Evolutionary conservation across 2,329 filamentous ascomycete genomes (phyloP), one percentile per base, ranked within the genome.

Genomic region (Sarocladium oryzae): DNA sequence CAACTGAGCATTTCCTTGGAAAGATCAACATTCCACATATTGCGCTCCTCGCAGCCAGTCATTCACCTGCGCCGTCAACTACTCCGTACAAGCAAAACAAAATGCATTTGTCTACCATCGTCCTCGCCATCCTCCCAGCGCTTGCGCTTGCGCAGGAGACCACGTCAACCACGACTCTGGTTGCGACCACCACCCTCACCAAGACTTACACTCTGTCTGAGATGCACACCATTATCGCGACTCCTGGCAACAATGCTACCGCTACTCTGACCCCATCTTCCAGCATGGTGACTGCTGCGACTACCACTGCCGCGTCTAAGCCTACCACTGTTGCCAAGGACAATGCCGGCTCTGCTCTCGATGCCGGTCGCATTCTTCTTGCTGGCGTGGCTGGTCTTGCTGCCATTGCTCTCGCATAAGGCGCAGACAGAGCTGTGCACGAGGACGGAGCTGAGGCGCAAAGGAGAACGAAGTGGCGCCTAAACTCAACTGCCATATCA

Each of bases 321-420:
- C 36, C 52, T 18, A 20, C 26, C 11, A 61, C 68, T n/a, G 63
- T 66, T 36, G 61, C 66, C 43, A 68, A 69, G 53, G 62, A 62
- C 50, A 73, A 65, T 58, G 74, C 70, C 54, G 76, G 66, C n/a
- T 61, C 66, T 21, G 67, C 68, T 20, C 63, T 79, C 37, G 67
- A 70, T 38, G 71, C 70, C 15, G 66, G 68, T 49, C 69, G 71
- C 41, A 60, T 78, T 11, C 73, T 71, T 30, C 58, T 77, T 35
- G 75, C 71, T n/a, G 77, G 73, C 49, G 59, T 78, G 41, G 71
- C 71, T 38, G 77, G 75, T 50, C 70, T 78, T 57, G 60, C 76
- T n/a, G 69, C 69, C 43, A 72, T 72, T 15, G 74, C 70, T n/a
- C 56, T 82, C 52, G 64, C 82, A 61, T 82, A 78, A 71, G n/a